Evolutionary conservation across 2,329 filamentous ascomycete genomes (phyloP), one percentile per base, ranked within the genome.

Genomic region (Clathrospora elynae): DNA sequence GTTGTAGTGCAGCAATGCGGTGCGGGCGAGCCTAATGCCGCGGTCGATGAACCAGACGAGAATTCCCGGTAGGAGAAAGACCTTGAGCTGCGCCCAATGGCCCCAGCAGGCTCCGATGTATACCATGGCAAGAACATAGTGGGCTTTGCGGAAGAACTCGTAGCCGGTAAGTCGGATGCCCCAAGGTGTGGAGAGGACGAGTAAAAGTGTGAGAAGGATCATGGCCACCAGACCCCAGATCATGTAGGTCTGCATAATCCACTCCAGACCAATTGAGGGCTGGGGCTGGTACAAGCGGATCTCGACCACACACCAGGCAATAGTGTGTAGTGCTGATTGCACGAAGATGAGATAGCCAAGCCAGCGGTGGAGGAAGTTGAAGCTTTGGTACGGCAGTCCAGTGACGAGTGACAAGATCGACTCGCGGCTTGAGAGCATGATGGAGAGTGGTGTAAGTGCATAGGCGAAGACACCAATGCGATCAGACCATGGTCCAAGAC

Each of bases 61-160:
- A 4, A 90, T 68, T 0, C 80, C 80, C 0, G 86, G 62, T 1
- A 65, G 36, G 16, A 65, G 56, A 39, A 64, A 65, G 11, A 61
- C 59, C 32, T 62, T 57, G 9, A 90, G 73, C 35, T 83, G 73
- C 35, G 75, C 66, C 87, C 87, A 91, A 62, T 91, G 87, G 1
- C 79, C 86, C 79, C 85, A 89, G 67, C 85, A 86, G 3, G 85
- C 86, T 4, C 85, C 87, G 9, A 90, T 80, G 66, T 88, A 91
- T 4, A 90, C 66, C 72, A 86, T 82, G 8, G 86, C 87, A 2
- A 90, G 73, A 9, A 89, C 73, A 55, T 88, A 88, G 62, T 90
- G 87, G 0, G 80, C 72, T 62, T 88, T 89, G 48, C 86, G 79
- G 75, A 90, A 90, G 68, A 86, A 83, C 58, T 90, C 87, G 66